phyloP scores from a whole-genome alignment of 2,329 filamentous ascomycete species.

The Hirsutella minnesotensis region DNA sequence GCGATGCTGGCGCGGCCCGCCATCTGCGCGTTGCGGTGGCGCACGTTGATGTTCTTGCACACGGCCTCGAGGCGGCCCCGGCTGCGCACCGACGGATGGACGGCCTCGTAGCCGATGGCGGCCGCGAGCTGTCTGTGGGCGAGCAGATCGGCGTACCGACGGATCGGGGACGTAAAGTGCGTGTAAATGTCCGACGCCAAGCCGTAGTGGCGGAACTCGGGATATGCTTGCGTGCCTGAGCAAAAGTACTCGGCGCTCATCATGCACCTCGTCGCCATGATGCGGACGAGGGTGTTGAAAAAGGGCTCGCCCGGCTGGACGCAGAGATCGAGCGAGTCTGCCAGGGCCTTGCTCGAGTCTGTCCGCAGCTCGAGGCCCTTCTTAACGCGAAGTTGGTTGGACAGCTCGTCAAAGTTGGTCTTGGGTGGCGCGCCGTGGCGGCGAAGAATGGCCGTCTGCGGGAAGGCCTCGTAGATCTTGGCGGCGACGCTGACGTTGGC shows the following conservation, averaged over 20 bases:
- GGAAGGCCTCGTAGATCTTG: conserved; percentile 84
- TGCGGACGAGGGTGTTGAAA: conserved; percentile 96
- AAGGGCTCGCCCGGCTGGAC: conserved; percentile 73
- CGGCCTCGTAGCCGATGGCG: conserved; percentile 81
- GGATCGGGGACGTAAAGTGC: conserved; percentile 95
- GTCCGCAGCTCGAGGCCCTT: conserved; percentile 67
- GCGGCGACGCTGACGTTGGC: conserved; percentile 91
- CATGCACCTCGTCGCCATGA: conserved; percentile 98
- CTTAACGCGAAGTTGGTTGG: conserved; percentile 82
- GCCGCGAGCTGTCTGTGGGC: conserved; percentile 91
- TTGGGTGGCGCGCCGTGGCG: conserved; percentile 87
- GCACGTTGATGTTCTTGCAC: conserved; percentile 96
- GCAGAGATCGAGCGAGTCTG: conserved; percentile 81
- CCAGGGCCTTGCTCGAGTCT: conserved; percentile 85
- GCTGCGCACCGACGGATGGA: conserved; percentile 72
- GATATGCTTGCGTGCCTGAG: conserved; percentile 81
- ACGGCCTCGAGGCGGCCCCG: conserved; percentile 81
- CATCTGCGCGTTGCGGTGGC: conserved; percentile 93
- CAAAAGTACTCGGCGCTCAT: conserved; percentile 98
- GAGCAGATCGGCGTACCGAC: conserved; percentile 92
- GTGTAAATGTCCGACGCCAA: conserved; percentile 96
- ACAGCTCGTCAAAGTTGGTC: conserved; percentile 90
- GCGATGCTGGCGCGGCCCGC: conserved; percentile 89
- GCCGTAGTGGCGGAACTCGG: conserved; percentile 94
- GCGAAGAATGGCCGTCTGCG: conserved; percentile 86